Evolutionary conservation across 2,329 filamentous ascomycete genomes (phyloP), one percentile per base, ranked within the genome.

Genomic region (Trichoderma hamatum): DNA sequence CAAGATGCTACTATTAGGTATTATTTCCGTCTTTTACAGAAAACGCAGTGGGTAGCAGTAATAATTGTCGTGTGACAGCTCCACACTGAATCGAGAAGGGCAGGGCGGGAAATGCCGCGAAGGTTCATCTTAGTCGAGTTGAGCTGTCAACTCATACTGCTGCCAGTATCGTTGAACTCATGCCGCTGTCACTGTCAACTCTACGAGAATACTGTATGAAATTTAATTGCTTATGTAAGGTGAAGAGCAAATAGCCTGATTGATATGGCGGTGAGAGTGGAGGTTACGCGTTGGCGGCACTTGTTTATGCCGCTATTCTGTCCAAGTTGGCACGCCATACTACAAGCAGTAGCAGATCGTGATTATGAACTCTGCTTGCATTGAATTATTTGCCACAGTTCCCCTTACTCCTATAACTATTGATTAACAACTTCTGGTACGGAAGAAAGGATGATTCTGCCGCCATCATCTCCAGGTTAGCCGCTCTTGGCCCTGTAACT

Each of bases 191-290:
- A 43, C 6, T 43, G 7, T 10, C 6, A 39, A 19, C 2, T 43
- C 19, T n/a, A 43, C 2, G 36, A 1, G 36, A 14, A 43, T 13
- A 21, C 34, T 36, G 13, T 14, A 13, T 24, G 16, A 46, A 9
- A 9, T 11, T 13, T 49, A 9, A n/a, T 5, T 24, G 46, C 46
- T 49, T 49, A 49, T 49, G 46, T 34, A 10, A 62, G n/a, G 34
- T 26, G 43, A n/a, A 52, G 32, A 32, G 54, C 6, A 54, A 9
- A 43, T 32, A 24, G 6, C 2, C 21, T 28, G 21, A 51, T 16
- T 1, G 61, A 64, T 62, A 5, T 62, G 60, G 60, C 60, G 60
- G 60, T 62, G 60, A 62, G 28, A 16, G n/a, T 9, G 19, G 60
- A 24, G 14, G 39, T 21, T 19, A 21, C 46, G 46, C 21, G 46